Conservation (phyloP, 352 stramenopile species). For the Phytophthora colocasiae region DNA sequence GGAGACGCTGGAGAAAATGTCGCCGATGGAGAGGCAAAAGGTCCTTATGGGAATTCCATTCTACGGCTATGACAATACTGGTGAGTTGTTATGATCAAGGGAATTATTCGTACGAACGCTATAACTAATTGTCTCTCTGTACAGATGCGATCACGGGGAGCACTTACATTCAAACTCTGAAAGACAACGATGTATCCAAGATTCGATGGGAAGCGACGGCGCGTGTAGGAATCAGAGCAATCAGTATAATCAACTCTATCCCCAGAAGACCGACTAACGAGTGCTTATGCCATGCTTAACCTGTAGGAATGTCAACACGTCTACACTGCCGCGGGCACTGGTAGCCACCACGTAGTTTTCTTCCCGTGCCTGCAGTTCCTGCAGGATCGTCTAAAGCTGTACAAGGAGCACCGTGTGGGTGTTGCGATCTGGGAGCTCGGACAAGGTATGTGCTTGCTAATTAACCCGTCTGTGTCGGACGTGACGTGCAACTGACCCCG, state of each 20-base stretch:
- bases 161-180: constrained; percentile 50
- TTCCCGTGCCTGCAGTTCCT: constrained; percentile 88
- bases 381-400: constrained; percentile 68
- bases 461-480: neutral
- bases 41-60: constrained; percentile 81
- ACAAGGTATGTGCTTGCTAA: constrained; percentile 55
- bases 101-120: neutral
- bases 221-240: constrained; percentile 38
- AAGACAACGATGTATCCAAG: constrained; percentile 45
- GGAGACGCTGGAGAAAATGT: constrained; percentile 60
- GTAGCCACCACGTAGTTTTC: constrained; percentile 60
- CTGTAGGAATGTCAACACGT: constrained; percentile 71
- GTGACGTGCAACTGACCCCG: neutral
- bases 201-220: constrained; percentile 60
- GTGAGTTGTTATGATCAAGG: constrained; percentile 22
- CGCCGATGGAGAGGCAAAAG: constrained; percentile 50
- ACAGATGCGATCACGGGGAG: constrained; percentile 54
- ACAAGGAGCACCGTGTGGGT: constrained; percentile 53
- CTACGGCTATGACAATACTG: constrained; percentile 83
- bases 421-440: constrained; percentile 83
- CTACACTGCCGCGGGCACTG: constrained; percentile 43
- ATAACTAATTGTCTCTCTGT: neutral
- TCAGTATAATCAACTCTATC: neutral
- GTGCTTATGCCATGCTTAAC: neutral
- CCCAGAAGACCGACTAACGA: constrained; percentile 1